phyloP scores from a whole-genome alignment of 352 stramenopile genomes.

The Globisporangium recalcitrans region DNA sequence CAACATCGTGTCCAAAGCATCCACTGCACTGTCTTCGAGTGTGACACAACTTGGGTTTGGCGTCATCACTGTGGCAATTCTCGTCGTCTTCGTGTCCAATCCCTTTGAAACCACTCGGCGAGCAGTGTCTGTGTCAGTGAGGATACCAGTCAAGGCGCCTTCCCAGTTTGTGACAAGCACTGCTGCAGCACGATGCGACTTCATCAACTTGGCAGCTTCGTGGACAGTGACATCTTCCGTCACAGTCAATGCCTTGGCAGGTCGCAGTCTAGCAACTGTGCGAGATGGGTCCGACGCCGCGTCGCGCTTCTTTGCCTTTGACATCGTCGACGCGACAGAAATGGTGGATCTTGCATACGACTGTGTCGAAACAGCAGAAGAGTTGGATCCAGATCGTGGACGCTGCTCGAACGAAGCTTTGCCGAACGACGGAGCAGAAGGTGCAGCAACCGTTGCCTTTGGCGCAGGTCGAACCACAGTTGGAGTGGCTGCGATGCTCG shows the following conservation, averaged over 20 bases:
- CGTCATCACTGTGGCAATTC: constrained; percentile 81
- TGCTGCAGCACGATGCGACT: constrained; percentile 87
- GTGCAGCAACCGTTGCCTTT: constrained; percentile 8
- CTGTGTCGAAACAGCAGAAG: constrained; percentile 67
- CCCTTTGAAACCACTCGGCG: constrained; percentile 75
- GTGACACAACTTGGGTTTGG: constrained; percentile 79
- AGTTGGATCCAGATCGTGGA: constrained; percentile 63
- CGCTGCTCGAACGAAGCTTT: constrained; percentile 26
- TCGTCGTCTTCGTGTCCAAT: constrained; percentile 56
- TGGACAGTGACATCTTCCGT: constrained; percentile 72
- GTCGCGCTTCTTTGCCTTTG: constrained; percentile 53
- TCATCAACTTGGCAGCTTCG: constrained; percentile 88
- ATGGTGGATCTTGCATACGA: constrained; percentile 76
- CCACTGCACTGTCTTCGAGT: constrained; percentile 76
- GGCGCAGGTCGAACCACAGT: constrained; percentile 17
- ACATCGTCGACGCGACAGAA: constrained; percentile 76
- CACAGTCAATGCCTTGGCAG: constrained; percentile 88
- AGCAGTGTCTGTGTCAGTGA: constrained; percentile 90
- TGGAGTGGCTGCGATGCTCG: constrained; percentile 8
- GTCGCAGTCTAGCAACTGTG: constrained; percentile 71
- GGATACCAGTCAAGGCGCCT: constrained; percentile 90
- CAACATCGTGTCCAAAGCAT: constrained; percentile 84
- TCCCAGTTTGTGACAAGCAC: constrained; percentile 88
- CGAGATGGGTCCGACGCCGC: constrained; percentile 43
- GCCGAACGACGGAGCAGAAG: constrained; percentile 1